phyloP scores from a whole-genome alignment of 345 rosid genomes.

The Euphorbia lathyris region DNA sequence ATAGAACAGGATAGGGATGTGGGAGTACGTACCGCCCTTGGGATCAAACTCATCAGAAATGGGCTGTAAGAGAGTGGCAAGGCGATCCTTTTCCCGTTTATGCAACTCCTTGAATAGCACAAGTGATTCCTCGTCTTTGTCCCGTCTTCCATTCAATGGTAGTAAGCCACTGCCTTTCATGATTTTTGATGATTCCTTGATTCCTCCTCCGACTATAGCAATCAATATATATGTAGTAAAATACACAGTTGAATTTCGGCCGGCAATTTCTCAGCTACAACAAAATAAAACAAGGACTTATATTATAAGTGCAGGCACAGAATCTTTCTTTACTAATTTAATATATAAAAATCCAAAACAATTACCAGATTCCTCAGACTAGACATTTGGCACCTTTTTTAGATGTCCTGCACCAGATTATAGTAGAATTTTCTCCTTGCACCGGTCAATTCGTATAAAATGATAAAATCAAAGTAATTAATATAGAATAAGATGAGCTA shows the following conservation, averaged over 20 bases:
- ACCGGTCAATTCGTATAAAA: too few species aligned
- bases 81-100: conserved; percentile 41
- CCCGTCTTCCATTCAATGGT: conserved; percentile 15
- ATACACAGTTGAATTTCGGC: not conserved
- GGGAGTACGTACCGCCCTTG: not conserved
- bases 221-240: not conserved
- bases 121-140: conserved; percentile 47
- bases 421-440: too few species aligned
- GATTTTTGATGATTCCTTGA: not conserved
- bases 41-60: conserved; percentile 59
- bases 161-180: conserved; percentile 14
- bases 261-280: not conserved
- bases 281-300: not conserved
- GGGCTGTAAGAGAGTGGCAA: conserved; percentile 55
- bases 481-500: too few species aligned
- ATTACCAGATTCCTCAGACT: not conserved
- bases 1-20: too few species aligned
- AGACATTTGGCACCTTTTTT: not conserved
- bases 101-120: conserved; percentile 53
- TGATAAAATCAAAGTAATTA: too few species aligned
- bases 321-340: not conserved
- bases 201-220: not conserved
- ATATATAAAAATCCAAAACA: not conserved
- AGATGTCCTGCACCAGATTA: not conserved
- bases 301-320: not conserved